phyloP scores from a whole-genome alignment of 1,284 basidiomycete species.

The Meira nashicola region DNA sequence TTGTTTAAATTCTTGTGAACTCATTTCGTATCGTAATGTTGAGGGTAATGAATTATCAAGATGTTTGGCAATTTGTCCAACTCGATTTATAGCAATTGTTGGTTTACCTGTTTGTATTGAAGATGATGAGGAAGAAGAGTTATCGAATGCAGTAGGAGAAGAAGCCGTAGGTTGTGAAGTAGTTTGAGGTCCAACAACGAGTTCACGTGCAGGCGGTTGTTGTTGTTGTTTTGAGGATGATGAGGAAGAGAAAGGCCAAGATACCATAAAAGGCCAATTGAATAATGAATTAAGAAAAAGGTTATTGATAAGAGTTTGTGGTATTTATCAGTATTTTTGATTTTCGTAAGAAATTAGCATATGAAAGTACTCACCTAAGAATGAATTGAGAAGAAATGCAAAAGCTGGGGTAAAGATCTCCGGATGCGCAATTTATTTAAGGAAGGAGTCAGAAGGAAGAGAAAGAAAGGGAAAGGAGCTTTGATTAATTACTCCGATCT shows the following conservation, averaged over 20 bases:
- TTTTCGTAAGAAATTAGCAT: neutral
- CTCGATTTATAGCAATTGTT: neutral
- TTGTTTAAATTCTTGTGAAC: constrained; percentile 39
- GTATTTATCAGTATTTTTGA: neutral
- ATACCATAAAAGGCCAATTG: neutral
- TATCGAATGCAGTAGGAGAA: constrained; percentile 8
- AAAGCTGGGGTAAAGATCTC: neutral
- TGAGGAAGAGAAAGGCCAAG: constrained; percentile 1
- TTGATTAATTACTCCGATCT: no score
- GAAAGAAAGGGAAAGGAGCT: no score
- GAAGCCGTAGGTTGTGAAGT: neutral
- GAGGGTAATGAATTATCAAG: constrained; percentile 21
- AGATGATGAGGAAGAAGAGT: neutral
- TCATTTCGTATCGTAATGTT: constrained; percentile 27
- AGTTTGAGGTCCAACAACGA: constrained; percentile 1
- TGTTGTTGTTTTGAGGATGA: neutral
- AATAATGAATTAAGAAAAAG: neutral
- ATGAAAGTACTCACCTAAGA: neutral
- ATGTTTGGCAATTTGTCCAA: neutral
- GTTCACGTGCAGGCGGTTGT: constrained; percentile 1
- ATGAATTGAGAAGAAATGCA: neutral
- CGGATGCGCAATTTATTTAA: no score
- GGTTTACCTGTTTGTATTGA: constrained; percentile 3
- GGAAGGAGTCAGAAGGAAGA: no score
- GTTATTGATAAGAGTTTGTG: no score